These are phyloP conservation scores for Marasmius oreades DNA, from an alignment of 1,284 basidiomycete species.

Conservation along the genomic window DNA sequence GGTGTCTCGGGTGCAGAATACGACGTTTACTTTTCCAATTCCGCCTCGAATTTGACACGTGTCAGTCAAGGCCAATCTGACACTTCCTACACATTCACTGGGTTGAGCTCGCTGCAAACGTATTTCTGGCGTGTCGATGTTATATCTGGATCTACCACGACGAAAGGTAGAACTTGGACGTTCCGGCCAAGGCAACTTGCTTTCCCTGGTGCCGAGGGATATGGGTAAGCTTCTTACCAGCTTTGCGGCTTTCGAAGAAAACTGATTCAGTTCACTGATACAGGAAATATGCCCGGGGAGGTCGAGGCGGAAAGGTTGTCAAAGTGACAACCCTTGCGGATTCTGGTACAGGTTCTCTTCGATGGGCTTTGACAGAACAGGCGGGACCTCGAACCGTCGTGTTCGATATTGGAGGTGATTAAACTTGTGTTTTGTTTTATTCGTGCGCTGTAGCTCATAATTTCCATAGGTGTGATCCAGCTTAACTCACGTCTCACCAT, in stretches of 20 bases:
- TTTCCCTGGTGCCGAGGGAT: slow-evolving; percentile 12
- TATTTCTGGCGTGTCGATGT: slow-evolving; percentile 11
- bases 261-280: too few species aligned
- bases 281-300: slow-evolving; percentile 7
- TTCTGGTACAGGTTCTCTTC: slow-evolving; percentile 1
- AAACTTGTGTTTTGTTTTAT: not conserved
- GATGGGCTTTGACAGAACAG: not conserved
- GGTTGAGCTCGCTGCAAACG: not conserved
- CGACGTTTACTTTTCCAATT: slow-evolving; percentile 2
- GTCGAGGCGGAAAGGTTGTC: slow-evolving; percentile 4
- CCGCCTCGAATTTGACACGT: not conserved
- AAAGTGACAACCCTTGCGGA: slow-evolving; percentile 9
- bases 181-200: slow-evolving; percentile 6
- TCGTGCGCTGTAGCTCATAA: not conserved
- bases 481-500: slow-evolving; percentile 6
- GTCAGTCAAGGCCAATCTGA: not conserved
- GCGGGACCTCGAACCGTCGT: slow-evolving; percentile 9
- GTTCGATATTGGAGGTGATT: slow-evolving; percentile 10
- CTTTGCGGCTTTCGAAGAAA: not conserved
- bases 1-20: not conserved
- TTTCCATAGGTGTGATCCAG: slow-evolving; percentile 1
- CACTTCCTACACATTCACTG: not conserved
- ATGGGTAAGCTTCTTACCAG: not conserved
- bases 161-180: slow-evolving; percentile 3
- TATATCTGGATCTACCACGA: not conserved